Conservation (phyloP, 2,329 filamentous ascomycete species). For the Pestalotiopsis sp. region DNA sequence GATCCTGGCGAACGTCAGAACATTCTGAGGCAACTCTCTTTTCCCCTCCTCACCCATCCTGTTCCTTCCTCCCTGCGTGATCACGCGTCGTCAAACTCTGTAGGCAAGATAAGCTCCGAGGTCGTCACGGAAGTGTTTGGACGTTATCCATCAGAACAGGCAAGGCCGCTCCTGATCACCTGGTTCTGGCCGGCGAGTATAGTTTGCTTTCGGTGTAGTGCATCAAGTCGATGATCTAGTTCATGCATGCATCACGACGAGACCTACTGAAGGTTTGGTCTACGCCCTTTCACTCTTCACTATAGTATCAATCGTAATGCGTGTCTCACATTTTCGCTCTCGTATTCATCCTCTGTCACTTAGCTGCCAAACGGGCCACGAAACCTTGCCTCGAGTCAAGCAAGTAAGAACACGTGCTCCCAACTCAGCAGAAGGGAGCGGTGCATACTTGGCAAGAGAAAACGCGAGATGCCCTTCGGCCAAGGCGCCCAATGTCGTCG, state of each 20-base stretch:
- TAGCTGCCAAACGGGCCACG: neutral
- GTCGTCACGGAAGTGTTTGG: neutral
- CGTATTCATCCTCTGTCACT: neutral
- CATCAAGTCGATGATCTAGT: no score
- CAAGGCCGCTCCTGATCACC: neutral
- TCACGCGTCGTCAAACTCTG: neutral
- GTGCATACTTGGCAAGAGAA: neutral
- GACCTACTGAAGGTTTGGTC: neutral
- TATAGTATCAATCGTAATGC: neutral
- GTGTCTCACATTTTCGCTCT: neutral
- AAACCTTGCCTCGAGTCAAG: neutral
- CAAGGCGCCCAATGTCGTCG: no score
- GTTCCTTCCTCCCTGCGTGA: neutral
- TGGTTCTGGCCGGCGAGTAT: no score
- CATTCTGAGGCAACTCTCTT: slow-evolving; percentile 2
- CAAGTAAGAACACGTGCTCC: neutral
- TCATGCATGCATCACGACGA: neutral
- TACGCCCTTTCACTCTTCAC: neutral
- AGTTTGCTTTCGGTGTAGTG: no score
- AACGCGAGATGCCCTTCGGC: neutral
- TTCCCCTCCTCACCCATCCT: neutral
- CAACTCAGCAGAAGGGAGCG: neutral
- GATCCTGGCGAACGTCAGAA: neutral
- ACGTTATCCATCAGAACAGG: neutral
- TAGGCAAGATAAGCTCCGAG: neutral